Evolutionary conservation across 192 early-diverging fungal species (phyloP), one percentile per base, ranked within the genome.

Genomic region (Coemansia reversa): DNA sequence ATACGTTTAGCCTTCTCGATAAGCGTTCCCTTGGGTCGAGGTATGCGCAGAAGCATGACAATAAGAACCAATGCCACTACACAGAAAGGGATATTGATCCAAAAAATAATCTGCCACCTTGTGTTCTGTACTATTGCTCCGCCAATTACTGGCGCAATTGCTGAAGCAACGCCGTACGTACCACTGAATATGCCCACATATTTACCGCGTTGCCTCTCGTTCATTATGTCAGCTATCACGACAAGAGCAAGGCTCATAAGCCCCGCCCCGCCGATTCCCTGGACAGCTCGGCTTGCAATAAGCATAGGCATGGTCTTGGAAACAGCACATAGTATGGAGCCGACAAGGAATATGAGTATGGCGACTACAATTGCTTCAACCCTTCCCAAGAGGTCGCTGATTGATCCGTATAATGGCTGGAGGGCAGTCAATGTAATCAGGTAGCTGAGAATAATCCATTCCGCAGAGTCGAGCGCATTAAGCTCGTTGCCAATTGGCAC

Each of bases 401-500:
- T 66, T 57, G 87, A 88, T 7, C 93, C 95, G 74, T 94, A 96
- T 2, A 90, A 59, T 28, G 90, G 89, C 56, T 89, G 83, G 59
- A 91, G 80, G 8, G 93, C 84, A 0, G 91, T 91, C 39, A 80
- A 60, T 1, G 85, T 80, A 33, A 92, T 75, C 7, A 94, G 81
- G 56, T 92, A 94, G 24, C 84, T 75, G 18, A 84, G 89, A 12
- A 89, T 88, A 42, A 98, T 86, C 95, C 95, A 97, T 12, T 89
- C 74, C 51, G 92, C 86, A 51, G 82, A 72, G 39, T 82, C 83
- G 24, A 89, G 76, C 9, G 84, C 76, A 5, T 81, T 62, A 47
- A 96, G 90, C 28, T 93, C 88, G 25, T 76, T 65, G 16, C 87
- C 86, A 59, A 98, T 94, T 0, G 65, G 74, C 14, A 85, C 79